These are phyloP conservation scores for Ceratocystis ficicola DNA, from an alignment of 2,329 filamentous ascomycete genomes.

Conservation along the genomic window DNA sequence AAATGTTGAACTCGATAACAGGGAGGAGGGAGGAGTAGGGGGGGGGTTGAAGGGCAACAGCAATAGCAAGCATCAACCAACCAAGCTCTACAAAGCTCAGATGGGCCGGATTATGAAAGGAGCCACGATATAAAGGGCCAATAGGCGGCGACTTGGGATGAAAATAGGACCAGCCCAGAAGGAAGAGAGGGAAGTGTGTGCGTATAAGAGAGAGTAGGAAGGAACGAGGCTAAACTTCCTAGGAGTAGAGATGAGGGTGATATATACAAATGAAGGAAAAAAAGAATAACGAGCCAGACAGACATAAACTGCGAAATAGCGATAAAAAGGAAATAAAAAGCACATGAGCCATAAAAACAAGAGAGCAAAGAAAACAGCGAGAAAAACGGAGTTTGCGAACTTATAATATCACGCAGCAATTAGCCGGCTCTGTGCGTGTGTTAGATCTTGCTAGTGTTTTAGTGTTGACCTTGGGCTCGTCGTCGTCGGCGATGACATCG, in stretches of 20 bases:
- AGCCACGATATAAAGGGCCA: neutral
- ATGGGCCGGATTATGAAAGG: neutral
- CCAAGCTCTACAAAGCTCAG: neutral
- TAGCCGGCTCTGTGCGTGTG: conserved; percentile 32
- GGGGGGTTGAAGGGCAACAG: too few species aligned
- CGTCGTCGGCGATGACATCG: conserved; percentile 68
- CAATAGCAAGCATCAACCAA: neutral
- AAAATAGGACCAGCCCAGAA: neutral
- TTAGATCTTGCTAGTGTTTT: conserved; percentile 34
- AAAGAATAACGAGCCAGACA: neutral
- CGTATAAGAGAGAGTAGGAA: neutral
- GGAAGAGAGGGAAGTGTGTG: too few species aligned
- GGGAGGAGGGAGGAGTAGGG: too few species aligned
- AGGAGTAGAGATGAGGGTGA: neutral
- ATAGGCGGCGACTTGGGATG: neutral
- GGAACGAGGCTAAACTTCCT: too few species aligned
- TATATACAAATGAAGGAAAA: neutral
- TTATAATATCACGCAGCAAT: conserved; percentile 44
- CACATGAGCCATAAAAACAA: neutral
- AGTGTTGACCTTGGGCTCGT: conserved; percentile 59
- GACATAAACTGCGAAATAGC: neutral
- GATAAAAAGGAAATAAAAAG: neutral
- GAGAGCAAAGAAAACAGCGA: neutral
- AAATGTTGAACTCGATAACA: too few species aligned
- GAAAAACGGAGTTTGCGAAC: conserved; percentile 6